A percentile compares a stretch with the other conserved stretches of the same genome.
These are phyloP conservation scores for Xylariaceae sp. DNA, from an alignment of 2,329 filamentous ascomycete genomes.

Conservation along the genomic window DNA sequence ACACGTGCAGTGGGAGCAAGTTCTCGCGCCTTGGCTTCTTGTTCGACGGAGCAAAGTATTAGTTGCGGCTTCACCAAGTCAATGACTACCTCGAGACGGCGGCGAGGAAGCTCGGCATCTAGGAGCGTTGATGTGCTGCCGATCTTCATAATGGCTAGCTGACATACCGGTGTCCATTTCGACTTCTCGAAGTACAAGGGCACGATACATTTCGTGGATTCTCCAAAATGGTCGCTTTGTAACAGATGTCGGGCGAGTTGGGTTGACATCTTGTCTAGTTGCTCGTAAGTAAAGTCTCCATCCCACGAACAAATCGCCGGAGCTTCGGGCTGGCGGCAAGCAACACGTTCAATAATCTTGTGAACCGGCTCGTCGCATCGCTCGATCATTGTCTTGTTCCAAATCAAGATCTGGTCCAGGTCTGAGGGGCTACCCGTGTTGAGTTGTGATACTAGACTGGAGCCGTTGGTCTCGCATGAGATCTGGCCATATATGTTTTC, in stretches of 20 bases:
- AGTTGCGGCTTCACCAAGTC: neutral
- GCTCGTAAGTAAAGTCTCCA: neutral
- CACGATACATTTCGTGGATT: slow-evolving; percentile 2
- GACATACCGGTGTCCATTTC: slow-evolving; percentile 16
- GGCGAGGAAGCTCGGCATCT: slow-evolving; percentile 22
- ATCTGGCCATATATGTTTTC: neutral
- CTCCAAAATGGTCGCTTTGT: neutral
- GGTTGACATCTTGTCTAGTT: neutral
- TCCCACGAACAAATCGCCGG: slow-evolving; percentile 2
- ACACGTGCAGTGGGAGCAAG: neutral
- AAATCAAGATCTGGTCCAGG: neutral
- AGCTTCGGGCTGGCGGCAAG: neutral
- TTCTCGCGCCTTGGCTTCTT: neutral
- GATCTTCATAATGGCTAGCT: slow-evolving; percentile 26
- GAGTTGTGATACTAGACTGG: neutral
- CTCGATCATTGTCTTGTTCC: neutral
- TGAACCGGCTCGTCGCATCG: neutral
- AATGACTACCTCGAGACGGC: slow-evolving; percentile 11
- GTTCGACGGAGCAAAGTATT: neutral
- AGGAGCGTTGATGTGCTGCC: slow-evolving; percentile 28
- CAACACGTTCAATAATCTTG: neutral
- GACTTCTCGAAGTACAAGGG: slow-evolving; percentile 15
- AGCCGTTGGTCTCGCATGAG: neutral
- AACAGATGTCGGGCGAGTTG: slow-evolving; percentile 6
- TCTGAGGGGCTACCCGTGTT: neutral